phyloP scores from a whole-genome alignment of 768 basidiomycete species.

The Stropharia rugosoannulata region DNA sequence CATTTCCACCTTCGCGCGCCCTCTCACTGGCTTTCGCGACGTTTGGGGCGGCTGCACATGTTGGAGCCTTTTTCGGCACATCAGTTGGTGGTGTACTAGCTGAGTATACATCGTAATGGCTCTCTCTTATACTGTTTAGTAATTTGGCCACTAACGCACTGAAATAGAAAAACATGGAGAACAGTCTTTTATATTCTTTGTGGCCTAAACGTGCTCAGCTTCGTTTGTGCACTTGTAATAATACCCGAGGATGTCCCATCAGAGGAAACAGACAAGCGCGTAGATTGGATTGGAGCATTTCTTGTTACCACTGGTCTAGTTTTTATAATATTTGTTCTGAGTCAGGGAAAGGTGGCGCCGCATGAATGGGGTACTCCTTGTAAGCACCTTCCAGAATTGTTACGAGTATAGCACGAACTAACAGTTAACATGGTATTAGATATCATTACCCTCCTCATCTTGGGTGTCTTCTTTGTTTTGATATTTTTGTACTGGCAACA shows the following conservation, averaged over 20 bases:
- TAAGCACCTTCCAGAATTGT: constrained; percentile 12
- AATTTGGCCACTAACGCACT: background rate
- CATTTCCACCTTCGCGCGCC: constrained; percentile 65
- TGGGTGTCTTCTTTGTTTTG: constrained; percentile 55
- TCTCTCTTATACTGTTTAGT: background rate
- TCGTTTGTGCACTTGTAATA: constrained; percentile 51
- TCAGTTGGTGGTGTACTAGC: constrained; percentile 71
- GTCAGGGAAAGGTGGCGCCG: constrained; percentile 59
- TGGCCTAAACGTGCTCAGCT: constrained; percentile 52
- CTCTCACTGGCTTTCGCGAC: constrained; percentile 80
- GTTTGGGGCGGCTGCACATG: constrained; percentile 82
- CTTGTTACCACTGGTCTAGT: constrained; percentile 64
- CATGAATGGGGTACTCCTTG: constrained; percentile 56
- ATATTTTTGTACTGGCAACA: constrained; percentile 68
- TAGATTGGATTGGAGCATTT: constrained; percentile 79
- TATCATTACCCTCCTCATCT: constrained; percentile 66
- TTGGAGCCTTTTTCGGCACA: constrained; percentile 74
- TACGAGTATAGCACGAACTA: background rate
- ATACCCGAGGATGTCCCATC: constrained; percentile 61
- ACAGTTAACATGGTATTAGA: constrained; percentile 33
- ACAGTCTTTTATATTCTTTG: constrained; percentile 57
- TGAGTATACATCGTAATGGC: constrained; percentile 41
- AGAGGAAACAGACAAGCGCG: constrained; percentile 38
- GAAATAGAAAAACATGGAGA: constrained; percentile 59
- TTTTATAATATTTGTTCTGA: constrained; percentile 71